A percentile compares a stretch with the other conserved stretches of the same genome.
phyloP scores from a whole-genome alignment of 371 early-diverging fungal species.

The Dichotomocladium elegans region DNA sequence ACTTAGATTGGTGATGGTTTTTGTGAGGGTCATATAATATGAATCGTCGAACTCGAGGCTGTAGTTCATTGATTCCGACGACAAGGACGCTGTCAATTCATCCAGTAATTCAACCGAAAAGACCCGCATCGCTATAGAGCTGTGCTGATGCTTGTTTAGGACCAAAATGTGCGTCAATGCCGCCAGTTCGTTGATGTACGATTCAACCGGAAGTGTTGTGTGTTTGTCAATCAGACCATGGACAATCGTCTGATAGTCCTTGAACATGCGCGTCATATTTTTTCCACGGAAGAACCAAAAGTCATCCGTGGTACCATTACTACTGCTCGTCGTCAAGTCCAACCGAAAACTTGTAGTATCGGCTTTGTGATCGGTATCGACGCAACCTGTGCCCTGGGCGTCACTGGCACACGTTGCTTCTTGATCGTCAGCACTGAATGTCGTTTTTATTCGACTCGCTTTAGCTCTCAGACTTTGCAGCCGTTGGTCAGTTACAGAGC shows the following conservation, averaged over 20 bases:
- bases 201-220: constrained; percentile 14
- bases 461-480: constrained; percentile 12
- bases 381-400: neutral
- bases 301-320: neutral
- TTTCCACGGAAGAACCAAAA: constrained; percentile 10
- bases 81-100: constrained; percentile 14
- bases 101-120: constrained; percentile 14
- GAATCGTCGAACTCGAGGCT: constrained; percentile 6
- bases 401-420: constrained; percentile 1
- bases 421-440: neutral
- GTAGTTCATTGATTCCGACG: constrained; percentile 10
- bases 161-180: constrained; percentile 15
- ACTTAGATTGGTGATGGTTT: constrained; percentile 3
- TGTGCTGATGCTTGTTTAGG: constrained; percentile 19
- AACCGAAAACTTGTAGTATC: neutral
- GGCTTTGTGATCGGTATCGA: neutral
- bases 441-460: constrained; percentile 1
- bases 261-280: constrained; percentile 6
- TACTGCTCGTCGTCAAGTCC: neutral
- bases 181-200: constrained; percentile 20
- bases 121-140: constrained; percentile 16
- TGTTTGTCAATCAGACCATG: constrained; percentile 9
- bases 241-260: constrained; percentile 1
- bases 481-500: constrained; percentile 18
- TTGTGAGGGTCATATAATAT: constrained; percentile 9